These are phyloP conservation scores for Plectosphaerella plurivora DNA, from an alignment of 2,329 filamentous ascomycete species.

Conservation along the genomic window DNA sequence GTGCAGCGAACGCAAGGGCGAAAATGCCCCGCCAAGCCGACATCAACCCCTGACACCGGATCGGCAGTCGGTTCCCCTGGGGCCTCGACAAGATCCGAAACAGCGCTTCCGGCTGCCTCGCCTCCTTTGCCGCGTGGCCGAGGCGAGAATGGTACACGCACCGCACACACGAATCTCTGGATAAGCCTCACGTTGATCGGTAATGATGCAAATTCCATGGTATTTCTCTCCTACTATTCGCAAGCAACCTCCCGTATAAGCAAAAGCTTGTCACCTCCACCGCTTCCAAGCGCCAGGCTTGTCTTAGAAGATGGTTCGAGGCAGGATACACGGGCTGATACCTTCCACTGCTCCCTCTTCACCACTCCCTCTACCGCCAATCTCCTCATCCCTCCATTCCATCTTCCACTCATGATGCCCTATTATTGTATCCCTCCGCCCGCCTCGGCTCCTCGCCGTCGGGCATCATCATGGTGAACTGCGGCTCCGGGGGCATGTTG, in stretches of 20 bases:
- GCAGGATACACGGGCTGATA: not conserved
- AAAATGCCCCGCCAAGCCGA: too few relatives aligned
- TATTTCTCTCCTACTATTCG: too few relatives aligned
- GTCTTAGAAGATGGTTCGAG: not conserved
- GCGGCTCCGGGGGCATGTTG: slow-evolving; percentile 37
- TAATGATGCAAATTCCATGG: too few relatives aligned
- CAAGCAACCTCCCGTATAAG: too few relatives aligned
- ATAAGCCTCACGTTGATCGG: too few relatives aligned
- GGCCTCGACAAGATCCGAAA: too few relatives aligned
- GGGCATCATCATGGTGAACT: slow-evolving; percentile 46
- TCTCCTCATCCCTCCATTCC: not conserved
- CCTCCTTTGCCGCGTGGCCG: too few relatives aligned
- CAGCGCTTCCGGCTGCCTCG: too few relatives aligned
- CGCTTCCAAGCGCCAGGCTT: slow-evolving; percentile 13
- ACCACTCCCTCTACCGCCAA: not conserved
- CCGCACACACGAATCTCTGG: too few relatives aligned
- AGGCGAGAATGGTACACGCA: too few relatives aligned
- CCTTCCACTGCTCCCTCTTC: not conserved
- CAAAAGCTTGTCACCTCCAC: not conserved
- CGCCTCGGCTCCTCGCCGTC: slow-evolving; percentile 42
- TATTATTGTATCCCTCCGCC: slow-evolving; percentile 21
- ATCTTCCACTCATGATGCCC: not conserved
- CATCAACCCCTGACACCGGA: too few relatives aligned
- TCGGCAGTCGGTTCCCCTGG: too few relatives aligned
- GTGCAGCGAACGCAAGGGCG: not conserved